Evolutionary conservation across 2,329 filamentous ascomycete species (phyloP).

Genomic region (Pseudocercospora musae): DNA sequence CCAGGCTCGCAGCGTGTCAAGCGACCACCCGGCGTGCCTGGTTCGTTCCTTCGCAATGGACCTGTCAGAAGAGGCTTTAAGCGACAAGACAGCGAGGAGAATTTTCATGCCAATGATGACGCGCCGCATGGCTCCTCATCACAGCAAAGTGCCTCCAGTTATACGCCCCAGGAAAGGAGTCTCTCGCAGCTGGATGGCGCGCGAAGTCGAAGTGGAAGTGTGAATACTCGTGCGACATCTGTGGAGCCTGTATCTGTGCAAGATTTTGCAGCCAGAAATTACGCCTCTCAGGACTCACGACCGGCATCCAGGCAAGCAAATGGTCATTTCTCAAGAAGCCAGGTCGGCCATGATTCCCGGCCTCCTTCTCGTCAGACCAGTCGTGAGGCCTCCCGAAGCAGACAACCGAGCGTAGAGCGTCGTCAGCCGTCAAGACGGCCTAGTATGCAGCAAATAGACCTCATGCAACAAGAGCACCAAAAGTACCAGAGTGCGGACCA

Average conservation of each 20-base stretch:
- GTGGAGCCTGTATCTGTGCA: slow-evolving; percentile 36
- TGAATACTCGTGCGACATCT: slow-evolving; percentile 32
- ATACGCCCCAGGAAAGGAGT: slow-evolving; percentile 30
- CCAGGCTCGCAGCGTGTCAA: slow-evolving; percentile 77
- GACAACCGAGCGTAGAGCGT: slow-evolving; percentile 33
- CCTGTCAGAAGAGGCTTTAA: slow-evolving; percentile 70
- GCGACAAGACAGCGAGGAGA: slow-evolving; percentile 53
- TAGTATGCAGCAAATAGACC: slow-evolving; percentile 23
- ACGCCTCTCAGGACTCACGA: slow-evolving; percentile 25
- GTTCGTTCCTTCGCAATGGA: slow-evolving; percentile 70
- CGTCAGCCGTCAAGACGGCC: slow-evolving; percentile 24
- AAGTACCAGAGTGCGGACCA: slow-evolving; percentile 28
- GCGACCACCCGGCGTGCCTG: slow-evolving; percentile 69
- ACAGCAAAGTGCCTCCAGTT: slow-evolving; percentile 26
- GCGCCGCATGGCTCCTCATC: slow-evolving; percentile 29
- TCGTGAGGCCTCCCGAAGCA: slow-evolving; percentile 26
- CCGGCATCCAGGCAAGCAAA: slow-evolving; percentile 29
- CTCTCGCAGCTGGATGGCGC: slow-evolving; percentile 23
- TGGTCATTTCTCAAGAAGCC: slow-evolving; percentile 26
- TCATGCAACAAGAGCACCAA: slow-evolving; percentile 11
- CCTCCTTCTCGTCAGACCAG: slow-evolving; percentile 31
- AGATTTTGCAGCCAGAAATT: slow-evolving; percentile 33
- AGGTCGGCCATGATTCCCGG: slow-evolving; percentile 28
- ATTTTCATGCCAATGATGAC: slow-evolving; percentile 40
- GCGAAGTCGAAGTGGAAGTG: slow-evolving; percentile 32